Conservation (phyloP, 2,329 filamentous ascomycete genomes). For the Moelleriella libera region DNA sequence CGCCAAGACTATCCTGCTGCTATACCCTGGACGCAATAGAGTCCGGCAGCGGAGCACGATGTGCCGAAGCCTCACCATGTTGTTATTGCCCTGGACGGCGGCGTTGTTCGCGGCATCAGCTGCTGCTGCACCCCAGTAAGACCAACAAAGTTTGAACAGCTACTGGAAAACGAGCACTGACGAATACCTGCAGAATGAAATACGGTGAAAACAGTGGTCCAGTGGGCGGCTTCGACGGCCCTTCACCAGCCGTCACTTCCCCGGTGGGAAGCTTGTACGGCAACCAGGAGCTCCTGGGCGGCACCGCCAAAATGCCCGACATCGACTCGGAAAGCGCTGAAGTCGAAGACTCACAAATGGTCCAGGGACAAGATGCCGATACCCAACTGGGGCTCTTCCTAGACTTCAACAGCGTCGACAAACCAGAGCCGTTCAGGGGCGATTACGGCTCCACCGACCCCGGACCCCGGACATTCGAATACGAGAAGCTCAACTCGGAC, state of each 20-base stretch:
- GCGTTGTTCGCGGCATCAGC: background rate
- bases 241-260: slow-evolving; percentile 21
- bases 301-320: slow-evolving; percentile 20
- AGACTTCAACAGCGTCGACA: slow-evolving; percentile 34
- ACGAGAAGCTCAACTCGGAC: slow-evolving; percentile 41
- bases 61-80: background rate
- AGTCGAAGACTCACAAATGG: slow-evolving; percentile 24
- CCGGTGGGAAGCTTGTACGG: slow-evolving; percentile 26
- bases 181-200: background rate
- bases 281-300: slow-evolving; percentile 22
- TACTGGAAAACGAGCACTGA: background rate
- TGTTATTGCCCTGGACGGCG: background rate
- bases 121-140: background rate
- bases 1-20: background rate
- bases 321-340: slow-evolving; percentile 22
- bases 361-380: slow-evolving; percentile 34
- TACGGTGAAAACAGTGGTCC: slow-evolving; percentile 27
- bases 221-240: slow-evolving; percentile 24
- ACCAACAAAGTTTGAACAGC: too few relatives aligned
- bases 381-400: slow-evolving; percentile 35
- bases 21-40: background rate
- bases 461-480: slow-evolving; percentile 32
- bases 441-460: slow-evolving; percentile 32
- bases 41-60: background rate
- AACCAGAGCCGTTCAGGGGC: slow-evolving; percentile 42